A percentile compares a stretch with the other conserved stretches of the same genome.
Evolutionary conservation across 352 stramenopile species (phyloP).

Genomic region (Phytopythium cucurbitacearum): DNA sequence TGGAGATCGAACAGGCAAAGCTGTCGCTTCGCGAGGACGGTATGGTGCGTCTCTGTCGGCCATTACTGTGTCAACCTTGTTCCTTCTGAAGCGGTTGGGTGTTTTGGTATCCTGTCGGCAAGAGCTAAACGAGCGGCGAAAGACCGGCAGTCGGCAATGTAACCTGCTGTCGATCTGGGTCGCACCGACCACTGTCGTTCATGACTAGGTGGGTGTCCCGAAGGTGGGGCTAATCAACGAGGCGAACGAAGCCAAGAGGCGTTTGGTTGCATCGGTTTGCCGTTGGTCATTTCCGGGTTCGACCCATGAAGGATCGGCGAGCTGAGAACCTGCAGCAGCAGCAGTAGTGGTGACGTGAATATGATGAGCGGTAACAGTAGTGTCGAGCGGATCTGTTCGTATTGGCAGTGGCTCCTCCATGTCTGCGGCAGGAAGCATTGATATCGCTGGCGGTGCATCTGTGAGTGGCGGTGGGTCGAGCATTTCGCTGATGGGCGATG

Average conservation of each 20-base stretch:
- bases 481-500: too few relatives aligned
- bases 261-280: too few relatives aligned
- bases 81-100: conserved; percentile 67
- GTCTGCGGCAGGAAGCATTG: too few relatives aligned
- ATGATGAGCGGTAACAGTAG: conserved; percentile 16
- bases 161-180: too few relatives aligned
- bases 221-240: too few relatives aligned
- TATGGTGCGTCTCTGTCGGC: conserved; percentile 11
- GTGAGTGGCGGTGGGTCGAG: too few relatives aligned
- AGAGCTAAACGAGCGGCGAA: conserved; percentile 53
- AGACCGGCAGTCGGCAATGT: conserved; percentile 12
- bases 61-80: conserved; percentile 63
- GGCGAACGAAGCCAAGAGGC: neutral
- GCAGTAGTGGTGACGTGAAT: conserved; percentile 6
- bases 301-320: too few relatives aligned
- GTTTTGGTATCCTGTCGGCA: conserved; percentile 61
- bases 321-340: too few relatives aligned
- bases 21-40: conserved; percentile 10
- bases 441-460: too few relatives aligned
- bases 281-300: too few relatives aligned
- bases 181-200: neutral
- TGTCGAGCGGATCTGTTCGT: conserved; percentile 16
- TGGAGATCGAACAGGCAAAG: conserved; percentile 15
- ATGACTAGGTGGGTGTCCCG: conserved; percentile 1
- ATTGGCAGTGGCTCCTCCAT: too few relatives aligned